Evolutionary conservation across 352 stramenopile species (phyloP).

Genomic region (Pythium plurisporium): DNA sequence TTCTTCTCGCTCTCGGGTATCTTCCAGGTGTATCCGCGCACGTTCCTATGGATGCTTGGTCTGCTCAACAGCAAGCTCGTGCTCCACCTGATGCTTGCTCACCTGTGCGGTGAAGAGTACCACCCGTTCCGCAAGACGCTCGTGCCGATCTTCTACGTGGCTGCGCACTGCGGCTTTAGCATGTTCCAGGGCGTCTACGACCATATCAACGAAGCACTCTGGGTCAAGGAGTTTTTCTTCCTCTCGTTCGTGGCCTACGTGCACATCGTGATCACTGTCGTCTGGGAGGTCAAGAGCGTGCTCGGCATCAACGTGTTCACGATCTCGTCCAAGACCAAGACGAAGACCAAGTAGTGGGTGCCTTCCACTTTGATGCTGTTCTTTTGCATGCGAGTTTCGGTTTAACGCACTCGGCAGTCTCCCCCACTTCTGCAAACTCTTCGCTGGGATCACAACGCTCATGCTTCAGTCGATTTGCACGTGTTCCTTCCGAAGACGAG

Average conservation of each 20-base stretch:
- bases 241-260: constrained; percentile 80
- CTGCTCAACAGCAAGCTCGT: constrained; percentile 87
- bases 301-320: constrained; percentile 80
- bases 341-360: constrained; percentile 4
- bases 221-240: constrained; percentile 88
- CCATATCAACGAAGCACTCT: constrained; percentile 73
- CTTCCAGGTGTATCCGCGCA: constrained; percentile 62
- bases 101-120: constrained; percentile 85
- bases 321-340: constrained; percentile 38
- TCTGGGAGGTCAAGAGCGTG: constrained; percentile 85
- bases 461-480: too few relatives aligned
- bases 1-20: constrained; percentile 72
- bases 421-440: not conserved
- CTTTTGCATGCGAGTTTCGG: too few relatives aligned
- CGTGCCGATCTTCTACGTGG: constrained; percentile 87
- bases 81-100: constrained; percentile 86
- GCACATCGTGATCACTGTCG: constrained; percentile 84
- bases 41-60: constrained; percentile 86
- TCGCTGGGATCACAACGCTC: constrained; percentile 7
- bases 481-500: constrained; percentile 18
- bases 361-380: not conserved
- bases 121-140: constrained; percentile 88
- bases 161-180: constrained; percentile 74
- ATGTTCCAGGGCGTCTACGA: constrained; percentile 83
- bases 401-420: constrained; percentile 6